Percentiles rank a stretch among this genome's conserved stretches.
Evolutionary conservation across 768 basidiomycete genomes (phyloP).

Genomic region (Harrya chromipes): DNA sequence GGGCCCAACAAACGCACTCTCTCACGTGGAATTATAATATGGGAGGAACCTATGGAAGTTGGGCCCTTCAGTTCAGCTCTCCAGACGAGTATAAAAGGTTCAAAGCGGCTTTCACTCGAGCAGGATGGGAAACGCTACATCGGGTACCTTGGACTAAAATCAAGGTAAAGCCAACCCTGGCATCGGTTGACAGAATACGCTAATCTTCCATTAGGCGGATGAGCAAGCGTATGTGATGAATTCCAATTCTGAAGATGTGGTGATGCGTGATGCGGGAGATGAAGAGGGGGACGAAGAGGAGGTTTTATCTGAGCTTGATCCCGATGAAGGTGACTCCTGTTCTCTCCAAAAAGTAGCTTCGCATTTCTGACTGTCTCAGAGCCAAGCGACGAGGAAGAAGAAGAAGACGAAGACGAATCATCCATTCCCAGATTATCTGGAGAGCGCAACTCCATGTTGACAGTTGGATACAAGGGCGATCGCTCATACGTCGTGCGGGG

Average conservation of each 20-base stretch:
- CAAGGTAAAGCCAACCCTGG: conserved; percentile 49
- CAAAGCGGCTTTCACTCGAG: conserved; percentile 60
- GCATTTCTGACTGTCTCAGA: conserved; percentile 39
- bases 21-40: conserved; percentile 86
- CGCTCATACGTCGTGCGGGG: conserved; percentile 92
- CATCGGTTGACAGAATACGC: not conserved
- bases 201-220: conserved; percentile 49
- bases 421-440: conserved; percentile 44
- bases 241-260: conserved; percentile 76
- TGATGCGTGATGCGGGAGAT: conserved; percentile 76
- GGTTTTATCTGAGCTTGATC: conserved; percentile 64
- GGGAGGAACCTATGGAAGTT: conserved; percentile 62
- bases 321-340: conserved; percentile 50
- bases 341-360: not conserved
- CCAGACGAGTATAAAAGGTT: conserved; percentile 57
- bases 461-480: conserved; percentile 94
- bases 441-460: conserved; percentile 82
- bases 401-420: conserved; percentile 34
- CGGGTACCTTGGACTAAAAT: conserved; percentile 72
- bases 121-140: conserved; percentile 80
- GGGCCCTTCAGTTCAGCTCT: conserved; percentile 72
- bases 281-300: conserved; percentile 81
- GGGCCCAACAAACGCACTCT: conserved; percentile 58
- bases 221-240: conserved; percentile 83
- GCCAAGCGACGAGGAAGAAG: conserved; percentile 38